Evolutionary conservation across 2,329 filamentous ascomycete genomes (phyloP), one percentile per base, ranked within the genome.

Genomic region (Hortaea sp.): DNA sequence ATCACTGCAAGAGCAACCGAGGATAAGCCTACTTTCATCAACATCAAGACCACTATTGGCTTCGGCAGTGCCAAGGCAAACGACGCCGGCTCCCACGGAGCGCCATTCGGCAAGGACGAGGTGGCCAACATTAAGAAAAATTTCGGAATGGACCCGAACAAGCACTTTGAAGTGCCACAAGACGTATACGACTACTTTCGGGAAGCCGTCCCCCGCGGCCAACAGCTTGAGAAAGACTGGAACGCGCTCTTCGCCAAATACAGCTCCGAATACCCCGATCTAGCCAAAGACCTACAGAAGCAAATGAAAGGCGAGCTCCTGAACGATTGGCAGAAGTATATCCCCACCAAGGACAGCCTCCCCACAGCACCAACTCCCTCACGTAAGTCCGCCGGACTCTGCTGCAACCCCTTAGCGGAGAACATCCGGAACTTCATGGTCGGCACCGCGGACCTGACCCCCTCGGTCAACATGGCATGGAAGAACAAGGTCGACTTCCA

Each of bases 41-140:
- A 79, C 54, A 65, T 79, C 29, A 68, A 68, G 35, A 79, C 76
- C 2, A 66, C 75, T 29, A 79, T 79, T 20, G 76, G 76, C 2
- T 56, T 77, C 0, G 74, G 74, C 11, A 77, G 68, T 52, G 63
- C 63, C 3, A 65, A 69, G 5, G 71, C 70, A 1, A 74, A 74
- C 5, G 62, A 74, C 10, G 76, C 77, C 3, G 70, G 70, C 13
- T 74, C 77, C 1, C 79, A 82, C 50, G 77, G 77, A 20, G 77
- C 72, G 7, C 75, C 78, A 1, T 76, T 78, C 37, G 77, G 76
- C 5, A 61, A 66, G 1, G 68, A 74, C 1, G 74, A 77, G 43
- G 72, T 82, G 1, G 70, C 67, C 0, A 64, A 71, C n/a, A 72
- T 78, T 61, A 81, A 81, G 66, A 66, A 60, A 38, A 59, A 60